Evolutionary conservation across 2,329 filamentous ascomycete species (phyloP).

Genomic region (Phaeosphaeriaceae sp.): DNA sequence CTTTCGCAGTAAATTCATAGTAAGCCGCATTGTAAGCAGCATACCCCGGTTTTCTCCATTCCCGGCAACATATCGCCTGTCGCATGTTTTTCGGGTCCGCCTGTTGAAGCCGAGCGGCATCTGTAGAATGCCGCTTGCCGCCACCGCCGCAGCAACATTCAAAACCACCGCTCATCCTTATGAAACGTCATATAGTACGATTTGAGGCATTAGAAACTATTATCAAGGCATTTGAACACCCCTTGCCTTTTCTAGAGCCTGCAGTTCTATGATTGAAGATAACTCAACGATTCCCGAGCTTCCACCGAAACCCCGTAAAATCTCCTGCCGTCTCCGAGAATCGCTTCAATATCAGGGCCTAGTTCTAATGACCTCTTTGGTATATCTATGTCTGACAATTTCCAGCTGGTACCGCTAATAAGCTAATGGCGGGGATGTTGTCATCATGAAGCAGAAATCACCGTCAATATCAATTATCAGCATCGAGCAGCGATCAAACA

Average conservation of each 20-base stretch:
- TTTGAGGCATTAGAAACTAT: no score
- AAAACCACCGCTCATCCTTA: no score
- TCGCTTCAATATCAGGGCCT: neutral
- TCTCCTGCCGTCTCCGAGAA: neutral
- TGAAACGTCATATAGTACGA: no score
- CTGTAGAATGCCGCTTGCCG: slow-evolving; percentile 29
- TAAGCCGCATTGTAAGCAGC: slow-evolving; percentile 22
- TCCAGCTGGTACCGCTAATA: no score
- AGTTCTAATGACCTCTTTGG: no score
- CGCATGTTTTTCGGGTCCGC: slow-evolving; percentile 22
- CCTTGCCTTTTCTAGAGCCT: no score
- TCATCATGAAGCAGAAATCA: no score
- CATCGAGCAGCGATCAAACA: neutral
- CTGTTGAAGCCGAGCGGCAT: slow-evolving; percentile 31
- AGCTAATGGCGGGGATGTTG: no score
- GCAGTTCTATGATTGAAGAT: slow-evolving; percentile 1
- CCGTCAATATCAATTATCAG: neutral
- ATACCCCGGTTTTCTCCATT: slow-evolving; percentile 15
- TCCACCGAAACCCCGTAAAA: slow-evolving; percentile 15
- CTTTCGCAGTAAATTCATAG: slow-evolving; percentile 12
- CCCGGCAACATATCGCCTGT: slow-evolving; percentile 18
- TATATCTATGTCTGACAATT: no score
- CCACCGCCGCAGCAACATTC: neutral
- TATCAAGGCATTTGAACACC: no score
- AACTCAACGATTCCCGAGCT: slow-evolving; percentile 14